A percentile compares a stretch with the other conserved stretches of the same genome.
Conservation (phyloP, 73 alveolate genomes). For the Paramecium sonneborni region DNA sequence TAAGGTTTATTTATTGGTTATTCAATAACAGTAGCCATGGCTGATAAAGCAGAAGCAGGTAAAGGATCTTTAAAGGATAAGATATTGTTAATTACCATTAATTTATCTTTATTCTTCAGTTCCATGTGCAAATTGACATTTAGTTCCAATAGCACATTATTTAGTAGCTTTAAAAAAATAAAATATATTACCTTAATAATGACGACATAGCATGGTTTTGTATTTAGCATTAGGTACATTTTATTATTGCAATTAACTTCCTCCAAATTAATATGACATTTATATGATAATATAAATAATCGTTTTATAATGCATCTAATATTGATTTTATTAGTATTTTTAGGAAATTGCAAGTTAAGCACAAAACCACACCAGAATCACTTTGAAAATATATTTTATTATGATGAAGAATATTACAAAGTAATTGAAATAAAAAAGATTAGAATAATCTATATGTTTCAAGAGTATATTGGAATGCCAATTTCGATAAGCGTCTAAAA, state of each 20-base stretch:
- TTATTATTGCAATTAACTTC: not conserved
- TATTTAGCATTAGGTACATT: not conserved
- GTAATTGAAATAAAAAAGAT: not conserved
- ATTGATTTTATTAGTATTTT: not conserved
- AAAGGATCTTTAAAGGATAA: not conserved
- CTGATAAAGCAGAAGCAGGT: conserved; percentile 17
- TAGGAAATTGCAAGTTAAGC: not conserved
- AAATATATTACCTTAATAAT: not conserved
- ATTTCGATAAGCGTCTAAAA: conserved; percentile 20
- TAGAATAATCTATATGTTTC: conserved; percentile 15
- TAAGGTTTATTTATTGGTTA: not conserved
- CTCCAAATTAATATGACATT: not conserved
- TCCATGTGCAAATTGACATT: conserved; percentile 5
- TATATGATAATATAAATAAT: not conserved
- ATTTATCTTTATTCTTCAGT: not conserved
- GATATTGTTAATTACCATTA: not conserved
- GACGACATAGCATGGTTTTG: not conserved
- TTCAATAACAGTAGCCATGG: not conserved
- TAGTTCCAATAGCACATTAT: not conserved
- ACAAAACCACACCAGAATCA: not conserved
- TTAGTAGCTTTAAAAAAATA: not conserved
- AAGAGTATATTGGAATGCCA: conserved; percentile 52
- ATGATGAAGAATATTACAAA: not conserved
- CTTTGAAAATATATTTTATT: conserved; percentile 1
- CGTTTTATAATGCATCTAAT: not conserved